Conservation (phyloP, 2,329 filamentous ascomycete species). For the Phialophora expanda region DNA sequence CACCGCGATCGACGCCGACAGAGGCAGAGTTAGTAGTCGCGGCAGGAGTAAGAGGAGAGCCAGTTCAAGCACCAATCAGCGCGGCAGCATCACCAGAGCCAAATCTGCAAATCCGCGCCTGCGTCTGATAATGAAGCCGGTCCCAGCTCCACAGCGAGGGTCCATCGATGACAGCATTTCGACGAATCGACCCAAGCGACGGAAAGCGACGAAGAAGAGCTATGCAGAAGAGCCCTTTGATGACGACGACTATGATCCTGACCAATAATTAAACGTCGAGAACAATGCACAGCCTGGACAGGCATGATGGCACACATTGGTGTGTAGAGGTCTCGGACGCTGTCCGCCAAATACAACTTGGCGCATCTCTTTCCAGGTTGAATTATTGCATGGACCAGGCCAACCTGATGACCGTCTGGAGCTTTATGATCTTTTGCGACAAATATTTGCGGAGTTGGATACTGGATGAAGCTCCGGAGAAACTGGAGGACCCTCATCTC, state of each 20-base stretch:
- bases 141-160: background rate
- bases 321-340: background rate
- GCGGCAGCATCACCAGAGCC: background rate
- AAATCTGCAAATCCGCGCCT: background rate
- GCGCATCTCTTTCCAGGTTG: background rate
- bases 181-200: conserved; percentile 16
- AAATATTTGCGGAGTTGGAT: background rate
- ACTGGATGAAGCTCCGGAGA: background rate
- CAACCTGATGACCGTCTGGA: background rate
- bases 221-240: conserved; percentile 16
- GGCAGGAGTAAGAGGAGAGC: background rate
- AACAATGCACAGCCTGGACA: background rate
- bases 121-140: background rate
- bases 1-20: background rate
- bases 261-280: background rate
- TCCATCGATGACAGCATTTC: background rate
- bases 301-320: background rate
- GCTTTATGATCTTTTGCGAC: background rate
- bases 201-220: background rate
- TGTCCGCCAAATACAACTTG: background rate
- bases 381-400: background rate
- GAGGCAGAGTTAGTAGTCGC: background rate
- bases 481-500: background rate
- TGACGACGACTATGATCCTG: conserved; percentile 24
- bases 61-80: background rate